Evolutionary conservation across 306 rosid species (phyloP), one percentile per base, ranked within the genome.

Genomic region (Parietaria judaica): DNA sequence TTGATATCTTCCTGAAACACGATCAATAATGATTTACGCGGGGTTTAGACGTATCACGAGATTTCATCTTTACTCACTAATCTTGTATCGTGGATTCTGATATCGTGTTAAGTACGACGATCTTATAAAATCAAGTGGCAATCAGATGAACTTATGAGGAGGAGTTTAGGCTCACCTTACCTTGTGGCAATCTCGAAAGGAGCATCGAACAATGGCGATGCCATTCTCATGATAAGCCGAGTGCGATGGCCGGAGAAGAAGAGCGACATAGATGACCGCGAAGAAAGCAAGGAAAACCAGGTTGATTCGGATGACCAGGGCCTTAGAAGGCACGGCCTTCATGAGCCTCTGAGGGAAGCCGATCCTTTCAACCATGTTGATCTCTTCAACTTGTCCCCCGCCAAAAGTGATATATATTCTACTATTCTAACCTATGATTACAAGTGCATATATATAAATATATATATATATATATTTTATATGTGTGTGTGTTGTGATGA

Each of bases 171-270:
- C 96, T 88, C 95, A 92, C 95, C 96, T 92, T 82, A 86, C 99
- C 90, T 92, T 88, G 79, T 79, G 86, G 72, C 96, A 88, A 69
- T 82, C 90, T 0, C 71, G 76, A 72, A 92, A 61, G 31, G 99
- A 88, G 78, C 95, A 92, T 63, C 82, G 63, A n/a, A 86, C 84
- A 39, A 82, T 70, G 6, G 90, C 80, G 4, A 84, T 87, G 6
- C 94, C 84, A 76, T 85, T 85, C 34, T 82, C 79, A 14, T 81
- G 80, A 71, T 90, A 90, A 53, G 69, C 11, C 0, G 95, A 79
- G 37, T 86, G 73, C 59, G 94, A 77, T 7, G 98, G 96, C 64
- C 81, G 88, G 48, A 92, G 96, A 77, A 88, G 85, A 68, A 86
- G 77, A 48, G 74, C 65, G 35, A 83, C 81, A 58, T 88, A 92